phyloP scores from a whole-genome alignment of 129 eudicot species.

The Chrysanthemum lavandulifolium region DNA sequence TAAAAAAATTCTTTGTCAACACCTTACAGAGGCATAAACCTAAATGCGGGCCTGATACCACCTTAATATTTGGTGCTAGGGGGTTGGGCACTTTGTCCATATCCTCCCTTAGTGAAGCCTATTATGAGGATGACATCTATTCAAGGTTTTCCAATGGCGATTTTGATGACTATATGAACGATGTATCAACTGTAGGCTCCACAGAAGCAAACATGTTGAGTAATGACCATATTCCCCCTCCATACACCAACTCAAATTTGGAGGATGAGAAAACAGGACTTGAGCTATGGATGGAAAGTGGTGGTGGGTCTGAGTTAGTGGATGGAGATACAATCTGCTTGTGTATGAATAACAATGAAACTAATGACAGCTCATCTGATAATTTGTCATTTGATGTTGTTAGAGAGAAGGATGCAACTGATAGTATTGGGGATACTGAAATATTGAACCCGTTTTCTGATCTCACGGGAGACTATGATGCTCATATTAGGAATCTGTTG shows the following conservation, averaged over 20 bases:
- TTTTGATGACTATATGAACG: constrained; percentile 40
- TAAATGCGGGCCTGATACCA: constrained; percentile 31
- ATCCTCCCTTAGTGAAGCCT: constrained; percentile 39
- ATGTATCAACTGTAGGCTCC: constrained; percentile 21
- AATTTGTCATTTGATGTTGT: constrained; percentile 33
- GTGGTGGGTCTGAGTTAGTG: constrained; percentile 27
- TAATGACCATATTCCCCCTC: constrained; percentile 18
- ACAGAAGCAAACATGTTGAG: constrained; percentile 1
- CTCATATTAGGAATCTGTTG: constrained; percentile 67
- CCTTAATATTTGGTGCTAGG: constrained; percentile 25
- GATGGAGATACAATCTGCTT: constrained; percentile 34
- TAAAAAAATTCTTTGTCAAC: constrained; percentile 55
- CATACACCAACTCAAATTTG: background rate
- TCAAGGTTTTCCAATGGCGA: constrained; percentile 43
- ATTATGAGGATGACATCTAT: constrained; percentile 45
- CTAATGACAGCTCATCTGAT: constrained; percentile 28
- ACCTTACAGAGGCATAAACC: constrained; percentile 64
- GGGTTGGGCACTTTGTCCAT: constrained; percentile 29
- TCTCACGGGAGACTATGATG: constrained; percentile 87
- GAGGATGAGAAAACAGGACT: constrained; percentile 24
- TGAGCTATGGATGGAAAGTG: constrained; percentile 28
- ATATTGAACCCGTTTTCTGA: constrained; percentile 61
- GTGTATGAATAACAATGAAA: constrained; percentile 20
- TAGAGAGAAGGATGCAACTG: constrained; percentile 29
- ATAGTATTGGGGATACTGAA: constrained; percentile 48